Conservation (phyloP, 2,329 filamentous ascomycete genomes). For the Blastomyces parvus region DNA sequence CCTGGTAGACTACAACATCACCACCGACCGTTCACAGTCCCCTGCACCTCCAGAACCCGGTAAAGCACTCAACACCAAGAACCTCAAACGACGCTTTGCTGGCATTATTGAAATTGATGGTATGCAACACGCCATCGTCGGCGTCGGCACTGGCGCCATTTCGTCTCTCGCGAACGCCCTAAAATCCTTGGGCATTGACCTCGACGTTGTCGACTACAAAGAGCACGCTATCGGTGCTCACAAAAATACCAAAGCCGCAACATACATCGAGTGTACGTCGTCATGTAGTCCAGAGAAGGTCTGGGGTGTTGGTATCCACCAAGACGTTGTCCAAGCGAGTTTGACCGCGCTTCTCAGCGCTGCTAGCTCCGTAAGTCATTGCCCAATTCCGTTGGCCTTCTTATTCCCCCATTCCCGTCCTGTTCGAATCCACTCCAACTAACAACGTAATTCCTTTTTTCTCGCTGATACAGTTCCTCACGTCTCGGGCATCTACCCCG, state of each 20-base stretch:
- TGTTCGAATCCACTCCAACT: background rate
- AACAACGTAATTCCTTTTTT: background rate
- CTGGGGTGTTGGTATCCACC: constrained; percentile 86
- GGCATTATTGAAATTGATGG: constrained; percentile 78
- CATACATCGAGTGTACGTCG: constrained; percentile 82
- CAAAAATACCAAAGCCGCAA: constrained; percentile 79
- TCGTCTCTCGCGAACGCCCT: constrained; percentile 80
- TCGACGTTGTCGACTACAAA: constrained; percentile 92
- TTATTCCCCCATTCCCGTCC: background rate
- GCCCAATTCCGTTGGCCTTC: background rate
- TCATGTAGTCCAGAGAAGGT: constrained; percentile 59
- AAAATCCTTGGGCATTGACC: constrained; percentile 64
- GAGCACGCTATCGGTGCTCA: constrained; percentile 84
- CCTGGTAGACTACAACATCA: constrained; percentile 86
- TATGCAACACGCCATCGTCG: constrained; percentile 65
- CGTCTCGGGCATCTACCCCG: constrained; percentile 58
- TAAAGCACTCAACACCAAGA: constrained; percentile 65
- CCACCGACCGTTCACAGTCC: constrained; percentile 67
- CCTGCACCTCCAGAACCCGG: constrained; percentile 59
- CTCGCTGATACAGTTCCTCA: constrained; percentile 52
- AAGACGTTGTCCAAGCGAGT: constrained; percentile 84
- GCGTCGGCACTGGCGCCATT: constrained; percentile 81
- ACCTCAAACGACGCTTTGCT: constrained; percentile 71
- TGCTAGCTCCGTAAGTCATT: constrained; percentile 67
- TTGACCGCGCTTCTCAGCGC: constrained; percentile 77